These are phyloP conservation scores for Syzygium grande DNA, from an alignment of 345 rosid genomes.

Conservation along the genomic window DNA sequence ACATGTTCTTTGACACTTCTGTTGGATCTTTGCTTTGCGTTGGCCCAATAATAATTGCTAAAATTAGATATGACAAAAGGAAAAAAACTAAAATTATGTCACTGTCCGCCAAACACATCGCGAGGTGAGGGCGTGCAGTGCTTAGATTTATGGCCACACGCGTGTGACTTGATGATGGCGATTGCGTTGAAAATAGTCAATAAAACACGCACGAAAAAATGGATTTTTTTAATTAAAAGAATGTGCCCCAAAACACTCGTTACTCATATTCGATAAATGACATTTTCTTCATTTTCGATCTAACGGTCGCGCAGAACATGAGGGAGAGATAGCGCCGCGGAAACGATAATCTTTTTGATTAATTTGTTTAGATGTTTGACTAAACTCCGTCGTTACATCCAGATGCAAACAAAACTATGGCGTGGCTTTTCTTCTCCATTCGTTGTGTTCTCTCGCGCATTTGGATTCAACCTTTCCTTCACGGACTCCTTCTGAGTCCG, in stretches of 20 bases:
- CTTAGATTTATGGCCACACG: not conserved
- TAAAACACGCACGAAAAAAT: not conserved
- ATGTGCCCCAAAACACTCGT: not conserved
- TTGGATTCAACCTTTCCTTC: not conserved
- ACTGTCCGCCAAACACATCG: not conserved
- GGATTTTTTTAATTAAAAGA: no score
- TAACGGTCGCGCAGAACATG: not conserved
- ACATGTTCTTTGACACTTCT: not conserved
- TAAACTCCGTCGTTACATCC: not conserved
- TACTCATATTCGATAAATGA: not conserved
- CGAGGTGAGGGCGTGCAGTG: not conserved
- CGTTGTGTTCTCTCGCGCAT: not conserved
- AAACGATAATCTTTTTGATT: not conserved
- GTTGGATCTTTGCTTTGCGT: not conserved
- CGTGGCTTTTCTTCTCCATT: not conserved
- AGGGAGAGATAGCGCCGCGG: not conserved
- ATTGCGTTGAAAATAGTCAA: not conserved
- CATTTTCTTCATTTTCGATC: not conserved
- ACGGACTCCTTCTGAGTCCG: not conserved
- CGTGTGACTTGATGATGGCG: not conserved
- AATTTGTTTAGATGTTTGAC: fast-evolving
- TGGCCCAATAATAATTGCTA: not conserved
- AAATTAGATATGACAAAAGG: not conserved
- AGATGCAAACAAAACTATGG: not conserved
- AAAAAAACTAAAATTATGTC: not conserved